These are phyloP conservation scores for Phytopythium cucurbitacearum DNA, from an alignment of 352 stramenopile genomes.

Conservation along the genomic window DNA sequence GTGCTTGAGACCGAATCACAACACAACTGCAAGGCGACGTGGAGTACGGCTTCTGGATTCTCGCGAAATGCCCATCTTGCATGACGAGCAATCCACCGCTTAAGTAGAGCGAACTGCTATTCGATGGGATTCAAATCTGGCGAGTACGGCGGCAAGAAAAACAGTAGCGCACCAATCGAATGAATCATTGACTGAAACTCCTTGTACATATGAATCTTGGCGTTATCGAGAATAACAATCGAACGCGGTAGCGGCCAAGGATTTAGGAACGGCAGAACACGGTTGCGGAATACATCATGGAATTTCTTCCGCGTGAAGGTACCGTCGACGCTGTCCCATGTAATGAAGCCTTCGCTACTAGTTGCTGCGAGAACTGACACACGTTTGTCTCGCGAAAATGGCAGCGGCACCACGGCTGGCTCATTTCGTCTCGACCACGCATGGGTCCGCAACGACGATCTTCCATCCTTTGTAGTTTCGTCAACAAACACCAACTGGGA, in stretches of 20 bases:
- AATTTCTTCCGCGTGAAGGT: conserved; percentile 77
- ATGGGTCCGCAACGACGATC: conserved; percentile 6
- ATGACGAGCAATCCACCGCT: conserved; percentile 1
- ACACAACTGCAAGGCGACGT: background rate
- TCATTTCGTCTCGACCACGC: conserved; percentile 9
- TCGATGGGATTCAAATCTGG: conserved; percentile 7
- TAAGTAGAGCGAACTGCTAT: conserved; percentile 3
- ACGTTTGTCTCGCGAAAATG: conserved; percentile 7
- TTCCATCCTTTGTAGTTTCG: conserved; percentile 12
- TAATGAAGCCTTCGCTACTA: conserved; percentile 10
- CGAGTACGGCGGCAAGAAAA: conserved; percentile 12
- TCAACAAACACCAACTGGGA: conserved; percentile 12
- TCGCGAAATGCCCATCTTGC: background rate
- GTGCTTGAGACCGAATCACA: background rate
- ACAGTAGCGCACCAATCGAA: conserved; percentile 87
- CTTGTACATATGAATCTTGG: conserved; percentile 88
- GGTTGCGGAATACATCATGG: conserved; percentile 66
- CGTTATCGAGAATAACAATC: conserved; percentile 60
- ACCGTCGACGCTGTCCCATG: conserved; percentile 4
- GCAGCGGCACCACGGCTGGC: conserved; percentile 1
- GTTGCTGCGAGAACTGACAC: conserved; percentile 16
- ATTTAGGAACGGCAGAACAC: conserved; percentile 84
- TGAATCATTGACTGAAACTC: conserved; percentile 91
- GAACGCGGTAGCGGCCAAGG: conserved; percentile 71
- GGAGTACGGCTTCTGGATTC: background rate